Base-by-base conservation (phyloP, 192 early-diverging fungal species). In the Oehlia diaphana region DNA sequence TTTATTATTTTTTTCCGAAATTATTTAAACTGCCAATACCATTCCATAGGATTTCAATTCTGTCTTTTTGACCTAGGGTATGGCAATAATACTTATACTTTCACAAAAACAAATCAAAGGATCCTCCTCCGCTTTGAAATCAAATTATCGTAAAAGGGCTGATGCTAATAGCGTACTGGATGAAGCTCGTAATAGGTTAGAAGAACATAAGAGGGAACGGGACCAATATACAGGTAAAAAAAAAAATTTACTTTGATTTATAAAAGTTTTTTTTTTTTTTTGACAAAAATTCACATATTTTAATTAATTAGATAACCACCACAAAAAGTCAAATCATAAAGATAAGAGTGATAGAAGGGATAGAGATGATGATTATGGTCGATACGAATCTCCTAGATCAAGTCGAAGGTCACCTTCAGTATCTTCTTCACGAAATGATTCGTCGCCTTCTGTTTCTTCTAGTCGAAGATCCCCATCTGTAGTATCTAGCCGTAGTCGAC, bases 141-240 rank as follows among this genome's bases (percentile, higher is more conserved):
- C 79, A 12, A 47, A 12, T 31, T 83, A 77, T 65, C 79, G 79
- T 23, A 74, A 10, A 10, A 47, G 21, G 9, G 63, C 71, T 31
- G 86, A 84, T 31, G 1, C 44, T 47, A 47, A 47, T 47, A 47
- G 10, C 10, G 75, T 82, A 58, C 77, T 83, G 0, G 82, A 83
- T 49, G 78, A 81, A 58, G 65, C 62, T 35, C 80, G 69, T 13
- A 74, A 64, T 63, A 67, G 84, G 8, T 77, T 82, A 47, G 63
- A 80, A 63, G 78, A 80, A 65, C 63, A 74, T 35, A 61, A 79
- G 49, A 65, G 74, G 14, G 42, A 80, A 19, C 63, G 74, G 58
- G 72, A 78, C 50, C n/a, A 77, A 62, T 69, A 62, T 63, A 58
- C 62, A 26, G 72, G 83, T 49, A 76, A 80, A 10, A 76, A 81